Percentiles rank a stretch among this genome's conserved stretches.
Conservation (phyloP, 208 protist species). For the Crithidia bombi region DNA sequence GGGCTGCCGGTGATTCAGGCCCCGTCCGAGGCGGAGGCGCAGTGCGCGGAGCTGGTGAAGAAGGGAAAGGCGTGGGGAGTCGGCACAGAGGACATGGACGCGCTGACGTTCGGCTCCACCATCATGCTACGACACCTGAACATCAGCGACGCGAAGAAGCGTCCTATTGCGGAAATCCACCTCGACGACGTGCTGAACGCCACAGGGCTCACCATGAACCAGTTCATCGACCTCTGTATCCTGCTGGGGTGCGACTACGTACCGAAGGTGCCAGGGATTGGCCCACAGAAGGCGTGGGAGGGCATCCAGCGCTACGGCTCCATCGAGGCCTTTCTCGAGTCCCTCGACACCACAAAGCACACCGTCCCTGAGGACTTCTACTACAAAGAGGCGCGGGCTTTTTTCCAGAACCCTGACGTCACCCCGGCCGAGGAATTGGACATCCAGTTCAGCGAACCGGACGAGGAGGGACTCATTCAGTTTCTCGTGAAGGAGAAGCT, state of each 20-base stretch:
- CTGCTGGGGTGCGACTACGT: constrained; percentile 99
- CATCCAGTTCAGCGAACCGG: constrained; percentile 95
- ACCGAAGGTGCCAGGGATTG: constrained; percentile 98
- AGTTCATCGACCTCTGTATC: constrained; percentile 99
- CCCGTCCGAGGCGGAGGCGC: constrained; percentile 98
- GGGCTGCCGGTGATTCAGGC: constrained; percentile 98
- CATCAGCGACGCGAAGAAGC: constrained; percentile 95
- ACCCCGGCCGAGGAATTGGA: constrained; percentile 67
- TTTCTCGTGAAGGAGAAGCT: constrained; percentile 98
- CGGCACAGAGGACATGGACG: constrained; percentile 99
- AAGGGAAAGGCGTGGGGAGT: constrained; percentile 96
- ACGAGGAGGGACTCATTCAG: constrained; percentile 96
- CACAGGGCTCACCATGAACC: constrained; percentile 87
- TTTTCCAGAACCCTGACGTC: constrained; percentile 95
- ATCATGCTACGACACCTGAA: constrained; percentile 97
- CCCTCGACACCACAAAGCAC: constrained; percentile 90
- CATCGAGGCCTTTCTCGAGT: constrained; percentile 96
- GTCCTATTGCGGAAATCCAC: constrained; percentile 95
- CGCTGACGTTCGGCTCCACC: constrained; percentile 97
- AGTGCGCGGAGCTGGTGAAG: constrained; percentile 98
- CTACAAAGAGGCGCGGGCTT: constrained; percentile 87
- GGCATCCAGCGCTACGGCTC: constrained; percentile 94
- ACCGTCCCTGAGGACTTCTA: constrained; percentile 86
- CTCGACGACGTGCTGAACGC: constrained; percentile 84
- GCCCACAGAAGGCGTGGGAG: constrained; percentile 95